Evolutionary conservation across 371 early-diverging fungal species (phyloP), one percentile per base, ranked within the genome.

Genomic region (Rhizomucor pusillus): DNA sequence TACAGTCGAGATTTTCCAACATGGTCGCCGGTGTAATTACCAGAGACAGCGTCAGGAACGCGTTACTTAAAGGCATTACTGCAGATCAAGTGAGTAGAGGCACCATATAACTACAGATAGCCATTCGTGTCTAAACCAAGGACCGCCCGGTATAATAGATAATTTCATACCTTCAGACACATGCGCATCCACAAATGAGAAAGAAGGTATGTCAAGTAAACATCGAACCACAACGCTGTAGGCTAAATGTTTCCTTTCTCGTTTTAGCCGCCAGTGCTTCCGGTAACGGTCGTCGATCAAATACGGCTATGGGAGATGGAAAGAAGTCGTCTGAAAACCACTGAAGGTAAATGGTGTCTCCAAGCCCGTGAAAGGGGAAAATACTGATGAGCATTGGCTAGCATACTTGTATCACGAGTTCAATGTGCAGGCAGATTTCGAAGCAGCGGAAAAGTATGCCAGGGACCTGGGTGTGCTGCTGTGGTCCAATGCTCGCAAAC

Each of bases 291-390:
- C 3, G 83, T 93, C 0, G 99, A 98, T 75, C 99, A 99, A 72
- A 91, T 99, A 29, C 78, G 90, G 34, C 71, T 99, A 53, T 99
- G 99, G 99, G 99, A 99, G 69, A 86, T 90, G 73, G 99, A 99
- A 67, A 82, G 91, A 60, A 93, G 98, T 59, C 80, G 99, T 24
- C 73, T 99, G 20, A 71, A 77, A 10, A 77, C 85, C 5, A 70
- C 66, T 12, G 44, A 69, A 64, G 74, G 81, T 77, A 63, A 53
- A 24, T 54, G n/a, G n/a, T 22, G 25, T 33, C 14, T 19, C 37
- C 12, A 24, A 5, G 19, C 13, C 3, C 23, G 20, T 22, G 43
- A 12, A 10, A 46, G 16, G 25, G 33, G 44, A 34, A 39, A 18
- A 13, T 35, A 22, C 24, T 4, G 41, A 37, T 37, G 36, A 25